phyloP scores from a whole-genome alignment of 805 yeast species.

The Starmera quercuum region DNA sequence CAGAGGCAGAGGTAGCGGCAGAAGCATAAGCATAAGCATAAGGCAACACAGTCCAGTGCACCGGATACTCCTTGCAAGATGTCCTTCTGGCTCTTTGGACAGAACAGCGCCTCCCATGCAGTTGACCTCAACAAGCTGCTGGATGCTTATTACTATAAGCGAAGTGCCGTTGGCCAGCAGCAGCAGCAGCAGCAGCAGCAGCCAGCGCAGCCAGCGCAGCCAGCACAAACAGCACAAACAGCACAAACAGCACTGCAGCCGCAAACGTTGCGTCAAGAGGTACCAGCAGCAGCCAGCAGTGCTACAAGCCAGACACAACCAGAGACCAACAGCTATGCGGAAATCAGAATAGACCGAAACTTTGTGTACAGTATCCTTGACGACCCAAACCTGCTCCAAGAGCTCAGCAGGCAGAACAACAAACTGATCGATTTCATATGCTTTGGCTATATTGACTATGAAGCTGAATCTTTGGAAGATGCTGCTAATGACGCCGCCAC shows the following conservation, averaged over 20 bases:
- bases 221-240: conserved; percentile 2
- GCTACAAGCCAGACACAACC: not conserved
- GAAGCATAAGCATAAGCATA: no score
- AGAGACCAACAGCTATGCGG: conserved; percentile 1
- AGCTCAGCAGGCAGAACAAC: conserved; percentile 29
- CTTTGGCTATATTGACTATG: conserved; percentile 29
- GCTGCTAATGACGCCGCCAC: conserved; percentile 6
- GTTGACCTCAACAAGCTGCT: conserved; percentile 30
- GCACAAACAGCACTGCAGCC: conserved; percentile 3
- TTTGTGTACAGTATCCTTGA: conserved; percentile 30
- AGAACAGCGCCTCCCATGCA: conserved; percentile 25
- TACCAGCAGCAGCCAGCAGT: not conserved
- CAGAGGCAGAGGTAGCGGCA: no score
- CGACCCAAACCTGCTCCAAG: conserved; percentile 29
- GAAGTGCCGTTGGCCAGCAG: conserved; percentile 1
- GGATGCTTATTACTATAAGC: conserved; percentile 28
- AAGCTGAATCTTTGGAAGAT: conserved; percentile 2
- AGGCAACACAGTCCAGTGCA: no score
- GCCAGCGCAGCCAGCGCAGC: not conserved
- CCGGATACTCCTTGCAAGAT: no score
- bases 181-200: conserved; percentile 4
- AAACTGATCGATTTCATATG: conserved; percentile 46
- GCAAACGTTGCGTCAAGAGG: not conserved
- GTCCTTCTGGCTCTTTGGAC: conserved; percentile 41
- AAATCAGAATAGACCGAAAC: conserved; percentile 12